phyloP scores from a whole-genome alignment of 352 stramenopile species.

The Phytopythium ostracodes region DNA sequence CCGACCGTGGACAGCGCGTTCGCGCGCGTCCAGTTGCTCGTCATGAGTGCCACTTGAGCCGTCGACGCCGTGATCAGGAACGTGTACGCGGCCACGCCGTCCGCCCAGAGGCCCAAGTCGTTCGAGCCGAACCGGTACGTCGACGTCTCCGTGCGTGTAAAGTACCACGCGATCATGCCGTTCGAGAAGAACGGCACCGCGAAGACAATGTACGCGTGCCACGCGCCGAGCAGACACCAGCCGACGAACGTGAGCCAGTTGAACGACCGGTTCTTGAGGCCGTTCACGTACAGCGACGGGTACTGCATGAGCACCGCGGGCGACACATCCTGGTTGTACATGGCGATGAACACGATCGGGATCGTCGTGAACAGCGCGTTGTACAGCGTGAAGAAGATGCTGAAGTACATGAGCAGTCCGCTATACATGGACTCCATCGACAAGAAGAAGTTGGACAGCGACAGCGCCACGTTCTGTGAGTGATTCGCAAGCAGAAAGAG shows the following conservation, averaged over 20 bases:
- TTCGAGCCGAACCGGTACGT: slow-evolving; percentile 59
- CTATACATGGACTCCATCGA: slow-evolving; percentile 84
- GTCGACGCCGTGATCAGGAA: slow-evolving; percentile 87
- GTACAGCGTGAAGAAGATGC: slow-evolving; percentile 89
- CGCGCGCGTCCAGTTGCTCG: slow-evolving; percentile 82
- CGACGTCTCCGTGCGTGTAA: slow-evolving; percentile 39
- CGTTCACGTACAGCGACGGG: slow-evolving; percentile 85
- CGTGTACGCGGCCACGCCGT: slow-evolving; percentile 79
- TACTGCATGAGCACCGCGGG: slow-evolving; percentile 88
- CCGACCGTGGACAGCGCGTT: slow-evolving; percentile 75
- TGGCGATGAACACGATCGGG: slow-evolving; percentile 86
- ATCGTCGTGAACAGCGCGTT: slow-evolving; percentile 89
- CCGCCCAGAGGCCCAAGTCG: slow-evolving; percentile 75
- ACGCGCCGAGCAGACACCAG: slow-evolving; percentile 81
- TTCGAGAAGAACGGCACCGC: slow-evolving; percentile 82
- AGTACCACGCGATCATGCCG: slow-evolving; percentile 83
- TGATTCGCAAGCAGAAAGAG: neutral
- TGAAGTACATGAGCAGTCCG: slow-evolving; percentile 86
- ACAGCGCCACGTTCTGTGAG: slow-evolving; percentile 67
- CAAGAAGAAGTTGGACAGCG: slow-evolving; percentile 84
- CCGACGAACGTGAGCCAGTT: slow-evolving; percentile 88
- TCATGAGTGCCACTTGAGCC: slow-evolving; percentile 83
- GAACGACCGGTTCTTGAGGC: slow-evolving; percentile 85
- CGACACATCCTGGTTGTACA: slow-evolving; percentile 91
- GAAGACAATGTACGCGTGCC: slow-evolving; percentile 87